phyloP scores from a whole-genome alignment of 2,329 filamentous ascomycete species.

The Malbranchea zuffiana region DNA sequence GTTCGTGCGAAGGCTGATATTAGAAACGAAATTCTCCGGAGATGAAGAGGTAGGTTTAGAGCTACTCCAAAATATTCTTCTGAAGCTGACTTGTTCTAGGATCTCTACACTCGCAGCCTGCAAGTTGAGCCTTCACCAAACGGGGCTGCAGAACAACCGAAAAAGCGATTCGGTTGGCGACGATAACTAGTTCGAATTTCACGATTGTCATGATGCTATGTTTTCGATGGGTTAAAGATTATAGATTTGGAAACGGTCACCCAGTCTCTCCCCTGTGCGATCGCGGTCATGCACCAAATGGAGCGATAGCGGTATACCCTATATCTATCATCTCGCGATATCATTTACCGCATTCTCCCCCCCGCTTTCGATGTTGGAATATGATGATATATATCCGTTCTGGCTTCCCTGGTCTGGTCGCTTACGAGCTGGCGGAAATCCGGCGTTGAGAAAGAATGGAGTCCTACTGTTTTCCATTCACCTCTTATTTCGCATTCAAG shows the following conservation, averaged over 20 bases:
- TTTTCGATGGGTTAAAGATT: constrained; percentile 2
- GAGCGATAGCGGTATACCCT: too few relatives aligned
- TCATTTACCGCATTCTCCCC: too few relatives aligned
- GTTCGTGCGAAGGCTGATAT: constrained; percentile 58
- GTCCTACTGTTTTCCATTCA: too few relatives aligned
- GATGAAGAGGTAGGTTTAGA: constrained; percentile 68
- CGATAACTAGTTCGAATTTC: constrained; percentile 22
- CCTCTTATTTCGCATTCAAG: too few relatives aligned
- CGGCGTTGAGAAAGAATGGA: too few relatives aligned
- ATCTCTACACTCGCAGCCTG: constrained; percentile 49
- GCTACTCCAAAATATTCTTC: background rate
- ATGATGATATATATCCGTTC: too few relatives aligned
- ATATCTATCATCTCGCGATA: too few relatives aligned
- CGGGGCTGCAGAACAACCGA: constrained; percentile 25
- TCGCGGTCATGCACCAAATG: background rate
- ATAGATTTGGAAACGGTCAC: constrained; percentile 11
- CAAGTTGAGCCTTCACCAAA: constrained; percentile 40
- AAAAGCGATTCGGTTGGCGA: constrained; percentile 37
- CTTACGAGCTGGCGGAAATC: too few relatives aligned
- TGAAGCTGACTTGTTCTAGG: constrained; percentile 29
- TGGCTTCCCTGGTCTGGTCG: too few relatives aligned
- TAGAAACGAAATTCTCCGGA: constrained; percentile 69
- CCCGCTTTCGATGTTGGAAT: too few relatives aligned
- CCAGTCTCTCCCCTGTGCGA: constrained; percentile 1
- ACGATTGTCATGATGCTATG: constrained; percentile 14